Conservation (phyloP, 1,284 basidiomycete species). For the Cutaneotrichosporon sp. region DNA sequence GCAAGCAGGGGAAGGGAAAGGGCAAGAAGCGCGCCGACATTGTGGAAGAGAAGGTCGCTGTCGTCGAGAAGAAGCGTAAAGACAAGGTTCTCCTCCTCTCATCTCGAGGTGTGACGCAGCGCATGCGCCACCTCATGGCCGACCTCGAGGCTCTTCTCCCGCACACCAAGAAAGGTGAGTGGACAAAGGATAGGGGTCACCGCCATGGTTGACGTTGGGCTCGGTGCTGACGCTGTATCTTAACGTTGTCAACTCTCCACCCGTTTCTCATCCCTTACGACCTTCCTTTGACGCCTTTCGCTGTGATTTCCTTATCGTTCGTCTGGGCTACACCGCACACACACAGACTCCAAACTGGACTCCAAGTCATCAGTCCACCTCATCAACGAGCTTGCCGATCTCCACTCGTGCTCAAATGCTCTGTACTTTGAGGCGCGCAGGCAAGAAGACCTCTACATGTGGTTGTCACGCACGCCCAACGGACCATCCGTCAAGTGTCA, state of each 20-base stretch:
- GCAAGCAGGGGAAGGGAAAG: constrained; percentile 22
- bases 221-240: constrained; percentile 5
- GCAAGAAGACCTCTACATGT: constrained; percentile 94
- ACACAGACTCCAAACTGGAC: constrained; percentile 94
- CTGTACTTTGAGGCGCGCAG: constrained; percentile 95
- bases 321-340: too few relatives aligned
- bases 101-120: constrained; percentile 89
- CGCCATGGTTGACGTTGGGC: too few relatives aligned
- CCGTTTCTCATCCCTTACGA: too few relatives aligned
- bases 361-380: constrained; percentile 92
- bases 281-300: too few relatives aligned
- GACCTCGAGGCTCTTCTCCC: constrained; percentile 87
- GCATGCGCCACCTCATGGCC: constrained; percentile 96
- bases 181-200: too few relatives aligned
- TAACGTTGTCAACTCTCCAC: too few relatives aligned
- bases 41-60: constrained; percentile 5
- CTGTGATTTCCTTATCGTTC: too few relatives aligned
- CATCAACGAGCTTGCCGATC: constrained; percentile 93
- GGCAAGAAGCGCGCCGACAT: constrained; percentile 21
- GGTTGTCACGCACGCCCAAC: constrained; percentile 96
- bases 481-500: constrained; percentile 96
- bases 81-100: constrained; percentile 79
- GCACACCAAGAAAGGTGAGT: constrained; percentile 90
- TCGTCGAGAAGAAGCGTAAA: constrained; percentile 49
- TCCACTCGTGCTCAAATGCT: constrained; percentile 97